A percentile compares a stretch with the other conserved stretches of the same genome.
These are phyloP conservation scores for Thymus quinquecostatus DNA, from an alignment of 257 asterid genomes.

Conservation along the genomic window DNA sequence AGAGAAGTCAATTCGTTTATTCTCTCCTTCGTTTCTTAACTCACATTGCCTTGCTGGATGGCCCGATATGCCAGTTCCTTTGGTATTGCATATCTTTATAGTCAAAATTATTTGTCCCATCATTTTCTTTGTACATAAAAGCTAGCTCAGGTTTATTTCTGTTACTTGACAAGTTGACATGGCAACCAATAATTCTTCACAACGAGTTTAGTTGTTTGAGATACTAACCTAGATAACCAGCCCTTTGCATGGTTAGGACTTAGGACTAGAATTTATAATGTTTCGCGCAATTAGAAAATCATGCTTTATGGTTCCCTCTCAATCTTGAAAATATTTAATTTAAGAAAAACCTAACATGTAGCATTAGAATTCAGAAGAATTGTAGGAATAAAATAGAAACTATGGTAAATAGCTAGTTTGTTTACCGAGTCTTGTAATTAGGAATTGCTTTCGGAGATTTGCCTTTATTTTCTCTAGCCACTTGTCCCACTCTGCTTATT, in stretches of 20 bases:
- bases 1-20: neutral
- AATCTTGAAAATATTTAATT: neutral
- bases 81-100: conserved; percentile 8
- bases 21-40: conserved; percentile 15
- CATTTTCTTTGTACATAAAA: too few relatives aligned
- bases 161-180: conserved; percentile 1
- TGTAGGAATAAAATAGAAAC: conserved; percentile 15
- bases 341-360: neutral
- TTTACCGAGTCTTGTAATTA: neutral
- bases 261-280: neutral
- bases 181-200: conserved; percentile 8
- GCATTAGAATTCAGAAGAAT: conserved; percentile 11
- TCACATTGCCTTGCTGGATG: neutral
- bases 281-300: neutral
- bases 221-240: conserved; percentile 7
- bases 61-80: neutral
- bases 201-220: neutral
- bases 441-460: conserved; percentile 10
- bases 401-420: conserved; percentile 8
- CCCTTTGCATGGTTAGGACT: conserved; percentile 8
- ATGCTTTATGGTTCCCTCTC: neutral
- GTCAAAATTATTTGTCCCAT: neutral
- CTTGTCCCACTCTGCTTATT: neutral
- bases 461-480: conserved; percentile 23
- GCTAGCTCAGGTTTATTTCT: neutral